Evolutionary conservation across 1,284 basidiomycete genomes (phyloP).

Genomic region (Anthracocystis panici-leucophaei): DNA sequence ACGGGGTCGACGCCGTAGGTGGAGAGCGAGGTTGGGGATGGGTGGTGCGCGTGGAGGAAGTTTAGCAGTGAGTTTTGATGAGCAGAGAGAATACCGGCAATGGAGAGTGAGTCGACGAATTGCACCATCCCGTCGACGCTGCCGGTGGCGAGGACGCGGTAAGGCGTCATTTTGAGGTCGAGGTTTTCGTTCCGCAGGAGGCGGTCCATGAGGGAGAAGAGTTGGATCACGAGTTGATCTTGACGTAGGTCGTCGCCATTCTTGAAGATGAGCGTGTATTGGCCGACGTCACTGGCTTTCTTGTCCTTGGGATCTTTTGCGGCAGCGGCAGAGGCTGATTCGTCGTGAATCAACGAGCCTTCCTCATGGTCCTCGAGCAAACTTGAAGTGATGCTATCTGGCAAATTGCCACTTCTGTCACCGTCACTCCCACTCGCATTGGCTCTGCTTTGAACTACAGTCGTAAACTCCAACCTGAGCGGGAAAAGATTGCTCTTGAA

Average conservation of each 20-base stretch:
- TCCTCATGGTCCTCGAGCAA: constrained; percentile 25
- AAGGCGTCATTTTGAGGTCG: constrained; percentile 91
- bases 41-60: constrained; percentile 85
- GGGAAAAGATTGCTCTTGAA: constrained; percentile 98
- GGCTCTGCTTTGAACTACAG: neutral
- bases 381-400: constrained; percentile 44
- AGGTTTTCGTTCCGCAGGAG: constrained; percentile 93
- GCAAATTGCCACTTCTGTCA: constrained; percentile 12
- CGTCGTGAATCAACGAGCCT: constrained; percentile 18
- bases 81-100: constrained; percentile 86
- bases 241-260: constrained; percentile 98
- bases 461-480: constrained; percentile 83
- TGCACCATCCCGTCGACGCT: constrained; percentile 94
- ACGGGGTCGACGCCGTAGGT: constrained; percentile 90
- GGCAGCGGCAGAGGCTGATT: neutral
- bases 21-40: constrained; percentile 90
- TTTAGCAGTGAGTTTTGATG: constrained; percentile 82
- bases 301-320: constrained; percentile 10
- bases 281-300: constrained; percentile 10
- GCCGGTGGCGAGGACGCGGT: constrained; percentile 93
- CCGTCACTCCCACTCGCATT: neutral
- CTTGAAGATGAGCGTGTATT: constrained; percentile 95
- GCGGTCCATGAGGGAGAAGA: constrained; percentile 97
- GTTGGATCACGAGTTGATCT: constrained; percentile 95
- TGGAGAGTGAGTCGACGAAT: constrained; percentile 93